Evolutionary conservation across 208 protist species (phyloP).

Genomic region (Leishmania martiniquensis): DNA sequence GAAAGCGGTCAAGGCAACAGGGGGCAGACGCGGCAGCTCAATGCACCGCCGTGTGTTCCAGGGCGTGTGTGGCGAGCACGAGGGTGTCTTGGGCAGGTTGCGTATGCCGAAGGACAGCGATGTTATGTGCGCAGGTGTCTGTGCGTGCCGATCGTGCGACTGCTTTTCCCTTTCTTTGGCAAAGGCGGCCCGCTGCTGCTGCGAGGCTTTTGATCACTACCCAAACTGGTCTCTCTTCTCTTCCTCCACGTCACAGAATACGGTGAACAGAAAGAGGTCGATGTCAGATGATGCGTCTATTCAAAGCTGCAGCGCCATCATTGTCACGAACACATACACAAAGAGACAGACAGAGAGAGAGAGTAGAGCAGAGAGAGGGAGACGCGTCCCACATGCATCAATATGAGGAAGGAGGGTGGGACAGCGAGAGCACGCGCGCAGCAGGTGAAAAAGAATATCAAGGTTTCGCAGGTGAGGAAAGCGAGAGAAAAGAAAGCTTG

Average conservation of each 20-base stretch:
- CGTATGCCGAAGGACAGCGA: not conserved
- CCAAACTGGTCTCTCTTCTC: not conserved
- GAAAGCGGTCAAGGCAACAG: no score
- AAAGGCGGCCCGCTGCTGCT: not conserved
- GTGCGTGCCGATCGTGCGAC: not conserved
- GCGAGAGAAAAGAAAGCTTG: not conserved
- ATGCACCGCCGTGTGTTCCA: not conserved
- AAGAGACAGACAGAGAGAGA: not conserved
- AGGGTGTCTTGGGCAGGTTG: not conserved
- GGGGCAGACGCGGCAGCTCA: not conserved
- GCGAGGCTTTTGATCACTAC: not conserved
- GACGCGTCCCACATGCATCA: no score
- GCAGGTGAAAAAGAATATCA: no score
- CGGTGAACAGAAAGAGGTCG: not conserved
- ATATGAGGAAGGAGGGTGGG: no score
- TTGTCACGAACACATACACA: not conserved
- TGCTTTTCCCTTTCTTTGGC: not conserved
- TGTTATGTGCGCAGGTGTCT: not conserved
- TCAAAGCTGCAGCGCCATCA: not conserved
- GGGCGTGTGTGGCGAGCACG: not conserved
- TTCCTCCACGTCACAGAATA: not conserved
- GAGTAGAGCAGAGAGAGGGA: not conserved
- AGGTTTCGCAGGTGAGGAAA: not conserved
- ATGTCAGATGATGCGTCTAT: not conserved
- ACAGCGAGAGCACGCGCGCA: no score